Base-by-base conservation (phyloP, 371 early-diverging fungal species). In the Mucor indicus region DNA sequence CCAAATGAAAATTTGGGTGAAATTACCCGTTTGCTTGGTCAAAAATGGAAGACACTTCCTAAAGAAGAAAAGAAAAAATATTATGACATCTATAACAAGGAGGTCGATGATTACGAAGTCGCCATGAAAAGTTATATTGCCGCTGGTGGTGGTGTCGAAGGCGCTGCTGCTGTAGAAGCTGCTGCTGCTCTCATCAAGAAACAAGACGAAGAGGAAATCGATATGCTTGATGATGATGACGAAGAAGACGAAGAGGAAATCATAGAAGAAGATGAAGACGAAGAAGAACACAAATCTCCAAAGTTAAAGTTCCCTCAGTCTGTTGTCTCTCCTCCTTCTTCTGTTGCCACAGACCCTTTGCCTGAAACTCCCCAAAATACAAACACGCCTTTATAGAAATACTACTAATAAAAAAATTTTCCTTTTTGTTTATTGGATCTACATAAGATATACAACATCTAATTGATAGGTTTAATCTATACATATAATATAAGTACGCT, bases 251-350 rank as follows among this genome's bases (percentile, higher is more conserved):
- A 85, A 73, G 24, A 81, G 62, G 35, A 82, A 67, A 33, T 81
- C 53, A 62, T 81, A 75, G n/a, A 83, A 70, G 67, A 83, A 79
- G 59, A 83, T 83, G n/a, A 85, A 80, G 27, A 84, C 11, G 33
- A 78, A 46, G 55, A 77, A 59, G 15, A 29, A 29, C 30, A 29
- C 30, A 29, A 12, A 8, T 12, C 30, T 8, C 6, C 30, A 29
- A 29, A 8, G 30, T 8, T 29, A 29, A 29, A 29, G 30, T 12
- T 27, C 29, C 31, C 31, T 22, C 32, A 39, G 8, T 11, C 21
- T 31, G 24, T 39, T 13, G 35, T 23, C 17, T 47, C 47, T 19
- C 37, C 19, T 53, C 47, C 21, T 68, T 50, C 36, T 13, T 38
- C 48, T 20, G 24, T 27, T 15, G 20, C 38, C 13, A 37, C 38